Base-by-base conservation (phyloP, 306 rosid genomes). In the Alnus rubra region DNA sequence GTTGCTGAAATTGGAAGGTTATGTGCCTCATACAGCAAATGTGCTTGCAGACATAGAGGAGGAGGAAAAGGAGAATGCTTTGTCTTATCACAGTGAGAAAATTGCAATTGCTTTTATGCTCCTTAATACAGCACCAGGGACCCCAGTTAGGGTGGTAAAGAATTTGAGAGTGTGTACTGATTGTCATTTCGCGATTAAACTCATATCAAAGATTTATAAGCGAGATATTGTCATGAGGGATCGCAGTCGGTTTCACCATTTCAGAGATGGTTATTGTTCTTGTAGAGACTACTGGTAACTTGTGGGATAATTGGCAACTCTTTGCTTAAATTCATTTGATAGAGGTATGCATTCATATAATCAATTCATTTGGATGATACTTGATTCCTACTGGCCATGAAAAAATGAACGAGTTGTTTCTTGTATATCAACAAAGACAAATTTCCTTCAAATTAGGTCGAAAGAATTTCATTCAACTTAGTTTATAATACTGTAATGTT, bases 171-270 rank as follows among this genome's bases (percentile, higher is more conserved):
- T 84, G 37, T 86, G 89, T 80, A 85, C 85, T 77, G 91, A 88
- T 79, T 88, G 91, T 68, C 91, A 88, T 79, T 39, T 81, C 82
- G 91, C 91, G n/a, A 86, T 88, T 63, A 88, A 88, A 86, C 88
- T 88, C 63, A 71, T 88, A 83, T 86, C 91, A 11, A 88, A 86
- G 83, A 79, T 88, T 79, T 88, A 83, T 72, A 52, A 79, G 47
- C 84, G 89, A 75, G 88, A 88, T 79, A 86, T 86, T 71, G 73
- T 84, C 76, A 58, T 88, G 73, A 79, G 91, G 89, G 91, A 88
- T 74, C 81, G 84, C 35, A 84, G 89, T 79, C 81, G 89, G 74
- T 86, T 88, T 81, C 91, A 88, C 80, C 88, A 88, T 82, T 88
- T 86, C 79, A 79, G 78, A 59, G 84, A 54, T 59, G 91, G 91